Conservation (phyloP, 208 protist genomes). For the Entamoeba histolytica region DNA sequence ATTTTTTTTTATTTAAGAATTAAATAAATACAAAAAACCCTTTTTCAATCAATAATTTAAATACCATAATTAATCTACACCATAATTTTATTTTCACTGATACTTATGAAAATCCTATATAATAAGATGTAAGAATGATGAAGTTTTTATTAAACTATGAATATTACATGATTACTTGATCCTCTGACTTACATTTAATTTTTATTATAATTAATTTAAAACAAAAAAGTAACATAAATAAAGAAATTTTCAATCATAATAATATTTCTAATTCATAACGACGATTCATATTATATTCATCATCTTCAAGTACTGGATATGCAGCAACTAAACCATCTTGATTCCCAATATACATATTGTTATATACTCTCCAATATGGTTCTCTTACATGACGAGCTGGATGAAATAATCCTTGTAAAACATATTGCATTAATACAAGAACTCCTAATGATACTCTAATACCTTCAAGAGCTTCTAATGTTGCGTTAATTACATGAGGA, state of each 20-base stretch:
- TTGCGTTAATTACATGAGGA: constrained; percentile 78
- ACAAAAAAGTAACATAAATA: too few relatives aligned
- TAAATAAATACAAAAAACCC: too few relatives aligned
- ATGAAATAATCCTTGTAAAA: constrained; percentile 44
- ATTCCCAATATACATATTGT: background rate
- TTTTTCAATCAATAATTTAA: too few relatives aligned
- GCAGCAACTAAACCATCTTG: background rate
- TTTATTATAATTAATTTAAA: too few relatives aligned
- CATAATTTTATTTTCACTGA: too few relatives aligned
- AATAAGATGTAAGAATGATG: too few relatives aligned
- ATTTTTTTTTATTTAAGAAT: too few relatives aligned
- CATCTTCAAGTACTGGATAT: background rate
- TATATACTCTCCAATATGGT: constrained; percentile 7
- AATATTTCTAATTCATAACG: background rate
- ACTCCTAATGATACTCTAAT: constrained; percentile 71
- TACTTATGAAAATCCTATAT: too few relatives aligned
- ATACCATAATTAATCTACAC: too few relatives aligned
- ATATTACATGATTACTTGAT: too few relatives aligned
- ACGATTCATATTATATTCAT: background rate
- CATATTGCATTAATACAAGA: constrained; percentile 67
- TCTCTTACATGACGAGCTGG: constrained; percentile 2
- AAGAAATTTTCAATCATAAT: background rate
- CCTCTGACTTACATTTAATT: too few relatives aligned
- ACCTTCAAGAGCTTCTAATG: constrained; percentile 87
- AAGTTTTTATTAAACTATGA: too few relatives aligned